These are phyloP conservation scores for Epicoccum sorghinum DNA, from an alignment of 2,329 filamentous ascomycete species.

Conservation along the genomic window DNA sequence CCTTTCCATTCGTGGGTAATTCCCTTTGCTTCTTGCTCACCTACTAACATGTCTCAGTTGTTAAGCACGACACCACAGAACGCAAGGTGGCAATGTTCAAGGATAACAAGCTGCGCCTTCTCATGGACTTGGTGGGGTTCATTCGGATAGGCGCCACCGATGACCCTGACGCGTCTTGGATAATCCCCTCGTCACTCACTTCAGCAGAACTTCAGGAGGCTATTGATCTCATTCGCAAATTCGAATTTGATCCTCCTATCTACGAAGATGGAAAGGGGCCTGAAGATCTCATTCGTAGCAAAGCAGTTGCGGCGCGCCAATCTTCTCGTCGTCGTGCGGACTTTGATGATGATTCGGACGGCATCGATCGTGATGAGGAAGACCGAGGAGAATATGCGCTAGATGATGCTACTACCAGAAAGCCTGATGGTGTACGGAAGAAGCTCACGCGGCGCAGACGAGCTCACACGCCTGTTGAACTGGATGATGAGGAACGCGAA, in stretches of 20 bases:
- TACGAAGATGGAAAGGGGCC: slow-evolving; percentile 79
- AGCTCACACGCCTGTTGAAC: slow-evolving; percentile 60
- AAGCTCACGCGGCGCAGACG: slow-evolving; percentile 65
- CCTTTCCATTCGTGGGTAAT: slow-evolving; percentile 54
- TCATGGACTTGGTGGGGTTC: slow-evolving; percentile 79
- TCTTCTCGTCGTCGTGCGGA: slow-evolving; percentile 56
- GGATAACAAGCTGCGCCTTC: slow-evolving; percentile 82
- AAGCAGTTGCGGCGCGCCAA: slow-evolving; percentile 56
- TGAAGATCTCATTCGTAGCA: slow-evolving; percentile 79
- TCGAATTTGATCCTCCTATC: slow-evolving; percentile 76
- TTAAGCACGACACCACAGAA: slow-evolving; percentile 67
- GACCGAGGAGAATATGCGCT: slow-evolving; percentile 69
- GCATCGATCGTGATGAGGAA: slow-evolving; percentile 61
- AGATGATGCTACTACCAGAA: slow-evolving; percentile 68
- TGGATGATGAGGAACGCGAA: slow-evolving; percentile 65
- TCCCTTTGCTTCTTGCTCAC: slow-evolving; percentile 16
- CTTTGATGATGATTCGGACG: slow-evolving; percentile 74
- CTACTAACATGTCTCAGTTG: slow-evolving; percentile 25
- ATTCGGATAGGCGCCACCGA: slow-evolving; percentile 70
- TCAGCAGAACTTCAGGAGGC: slow-evolving; percentile 71
- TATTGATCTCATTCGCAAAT: slow-evolving; percentile 75
- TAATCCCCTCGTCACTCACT: slow-evolving; percentile 70
- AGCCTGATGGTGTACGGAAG: slow-evolving; percentile 60
- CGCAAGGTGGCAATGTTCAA: slow-evolving; percentile 81
- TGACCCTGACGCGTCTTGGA: slow-evolving; percentile 77